Evolutionary conservation across 2,329 filamentous ascomycete species (phyloP).

Genomic region (Aschersonia sp.): DNA sequence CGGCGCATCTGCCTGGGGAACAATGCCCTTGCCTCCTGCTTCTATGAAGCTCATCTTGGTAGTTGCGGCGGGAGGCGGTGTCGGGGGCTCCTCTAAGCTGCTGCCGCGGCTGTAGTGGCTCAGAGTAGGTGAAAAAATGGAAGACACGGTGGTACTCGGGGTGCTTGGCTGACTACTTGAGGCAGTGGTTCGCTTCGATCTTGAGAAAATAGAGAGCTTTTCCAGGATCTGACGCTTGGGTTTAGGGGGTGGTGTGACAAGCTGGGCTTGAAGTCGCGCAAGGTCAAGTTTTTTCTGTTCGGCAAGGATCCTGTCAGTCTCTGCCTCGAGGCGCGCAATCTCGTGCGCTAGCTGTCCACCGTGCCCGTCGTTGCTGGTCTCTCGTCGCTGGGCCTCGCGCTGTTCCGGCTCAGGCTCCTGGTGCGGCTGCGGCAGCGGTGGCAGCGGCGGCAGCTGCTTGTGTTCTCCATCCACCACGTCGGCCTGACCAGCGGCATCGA

Average conservation of each 20-base stretch:
- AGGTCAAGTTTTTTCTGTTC: conserved; percentile 36
- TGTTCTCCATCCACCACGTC: background rate
- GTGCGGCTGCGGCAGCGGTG: background rate
- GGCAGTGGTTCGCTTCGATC: conserved; percentile 23
- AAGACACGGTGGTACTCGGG: conserved; percentile 17
- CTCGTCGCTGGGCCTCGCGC: background rate
- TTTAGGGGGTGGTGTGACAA: conserved; percentile 18
- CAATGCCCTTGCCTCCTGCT: conserved; percentile 29
- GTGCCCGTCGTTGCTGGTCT: background rate
- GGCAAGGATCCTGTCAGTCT: conserved; percentile 31
- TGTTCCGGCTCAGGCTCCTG: background rate
- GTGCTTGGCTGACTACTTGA: conserved; percentile 15
- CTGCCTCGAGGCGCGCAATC: conserved; percentile 28
- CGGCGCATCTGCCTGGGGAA: conserved; percentile 55
- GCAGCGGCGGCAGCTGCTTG: background rate
- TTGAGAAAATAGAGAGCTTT: conserved; percentile 31
- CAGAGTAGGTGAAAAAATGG: conserved; percentile 20
- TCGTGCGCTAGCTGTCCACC: conserved; percentile 17
- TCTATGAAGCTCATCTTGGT: conserved; percentile 25
- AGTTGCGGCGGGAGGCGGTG: conserved; percentile 4
- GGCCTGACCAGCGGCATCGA: background rate
- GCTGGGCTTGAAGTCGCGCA: conserved; percentile 27
- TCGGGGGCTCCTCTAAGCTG: conserved; percentile 18
- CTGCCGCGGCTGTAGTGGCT: conserved; percentile 18
- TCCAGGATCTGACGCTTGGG: conserved; percentile 27